Conservation (phyloP, 805 yeast species). For the Metschnikowia vanudenii region DNA sequence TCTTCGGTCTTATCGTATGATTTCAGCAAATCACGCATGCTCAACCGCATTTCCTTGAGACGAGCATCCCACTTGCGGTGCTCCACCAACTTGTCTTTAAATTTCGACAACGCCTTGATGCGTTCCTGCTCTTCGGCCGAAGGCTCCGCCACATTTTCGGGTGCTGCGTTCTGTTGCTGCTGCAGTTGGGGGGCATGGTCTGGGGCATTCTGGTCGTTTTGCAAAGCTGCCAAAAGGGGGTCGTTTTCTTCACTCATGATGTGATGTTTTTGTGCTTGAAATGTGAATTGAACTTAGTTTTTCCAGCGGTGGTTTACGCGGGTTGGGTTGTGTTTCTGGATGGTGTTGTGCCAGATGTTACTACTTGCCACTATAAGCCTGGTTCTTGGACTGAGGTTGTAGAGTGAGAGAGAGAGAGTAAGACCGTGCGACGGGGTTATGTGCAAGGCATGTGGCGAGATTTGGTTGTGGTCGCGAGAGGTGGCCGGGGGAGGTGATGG, state of each 20-base stretch:
- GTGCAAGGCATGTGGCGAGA: too few relatives aligned
- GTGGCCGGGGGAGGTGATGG: too few relatives aligned
- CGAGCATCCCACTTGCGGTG: conserved; percentile 95
- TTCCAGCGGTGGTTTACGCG: too few relatives aligned
- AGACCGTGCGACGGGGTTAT: too few relatives aligned
- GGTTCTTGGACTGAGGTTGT: too few relatives aligned
- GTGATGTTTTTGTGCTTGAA: background rate
- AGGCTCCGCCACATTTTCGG: too few relatives aligned
- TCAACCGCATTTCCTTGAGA: conserved; percentile 76
- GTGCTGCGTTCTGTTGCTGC: background rate
- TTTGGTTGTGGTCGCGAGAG: too few relatives aligned
- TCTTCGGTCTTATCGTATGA: conserved; percentile 91
- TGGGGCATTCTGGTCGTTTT: conserved; percentile 30
- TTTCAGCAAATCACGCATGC: conserved; percentile 79
- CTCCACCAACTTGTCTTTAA: conserved; percentile 83
- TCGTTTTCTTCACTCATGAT: conserved; percentile 59
- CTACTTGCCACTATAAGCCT: background rate
- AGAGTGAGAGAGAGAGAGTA: too few relatives aligned
- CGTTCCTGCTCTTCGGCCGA: conserved; percentile 62
- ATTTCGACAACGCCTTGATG: conserved; percentile 70
- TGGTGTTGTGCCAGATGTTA: too few relatives aligned
- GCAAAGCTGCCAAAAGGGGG: conserved; percentile 70
- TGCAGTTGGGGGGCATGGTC: conserved; percentile 18
- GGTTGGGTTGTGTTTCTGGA: background rate
- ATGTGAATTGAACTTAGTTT: too few relatives aligned